Base-by-base conservation (phyloP, 2,329 filamentous ascomycete species). In the Zymoseptoria ardabiliae region DNA sequence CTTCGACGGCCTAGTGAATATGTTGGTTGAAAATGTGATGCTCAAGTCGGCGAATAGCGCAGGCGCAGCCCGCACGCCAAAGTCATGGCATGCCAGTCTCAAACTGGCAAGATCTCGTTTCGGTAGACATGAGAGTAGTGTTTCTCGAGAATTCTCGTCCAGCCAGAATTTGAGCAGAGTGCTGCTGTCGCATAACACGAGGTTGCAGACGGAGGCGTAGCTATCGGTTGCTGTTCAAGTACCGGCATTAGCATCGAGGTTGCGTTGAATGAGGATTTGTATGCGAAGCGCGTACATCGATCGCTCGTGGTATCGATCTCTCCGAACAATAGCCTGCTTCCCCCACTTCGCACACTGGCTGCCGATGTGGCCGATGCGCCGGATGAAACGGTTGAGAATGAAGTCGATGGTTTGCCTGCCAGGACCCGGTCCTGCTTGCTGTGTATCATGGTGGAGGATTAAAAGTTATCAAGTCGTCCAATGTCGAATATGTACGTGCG, bases 1-100 rank as follows among this genome's bases (percentile, higher is more conserved):
- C 55, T 88, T 83, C 63, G 84, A 82, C 35, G 86, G 84, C 67
- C 86, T 87, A 55, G 89, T 91, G 71, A 96, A 92, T 59, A 87
- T 87, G 69, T 82, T 88, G 55, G 89, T 78, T 28, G 84, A 83
- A 76, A 92, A 91, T 67, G 84, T 89, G 70, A 90, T 74, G 70
- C 83, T 81, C 71, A 88, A 80, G 74, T 86, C 82, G 65, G 83
- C 76, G 77, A 92, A 92, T 68, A 91, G 81, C 58, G 80, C 78
- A 70, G 83, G 85, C 66, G 88, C 89, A 69, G 87, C 80, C 65
- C 88, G 79, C 65, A 86, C 84, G 72, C 85, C 86, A 75, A 85
- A 88, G 66, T 88, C 85, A 68, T 87, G 85, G 68, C 83, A 88
- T 67, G 85, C 81, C 57, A 87, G 80, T 61, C 89, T 85, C 56